phyloP scores from a whole-genome alignment of 352 stramenopile species.

The Peronospora tabacina region DNA sequence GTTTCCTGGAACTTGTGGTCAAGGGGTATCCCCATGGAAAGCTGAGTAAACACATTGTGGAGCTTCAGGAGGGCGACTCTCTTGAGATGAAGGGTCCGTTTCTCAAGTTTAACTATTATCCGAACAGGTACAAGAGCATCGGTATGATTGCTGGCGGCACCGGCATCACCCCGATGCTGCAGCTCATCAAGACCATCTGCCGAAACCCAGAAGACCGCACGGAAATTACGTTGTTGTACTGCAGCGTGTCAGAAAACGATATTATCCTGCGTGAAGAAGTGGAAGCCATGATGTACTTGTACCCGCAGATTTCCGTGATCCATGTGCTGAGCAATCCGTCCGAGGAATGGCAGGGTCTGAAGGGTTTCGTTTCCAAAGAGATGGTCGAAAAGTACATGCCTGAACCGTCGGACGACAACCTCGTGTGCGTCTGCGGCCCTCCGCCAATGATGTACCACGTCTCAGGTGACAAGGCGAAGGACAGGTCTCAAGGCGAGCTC shows the following conservation, averaged over 20 bases:
- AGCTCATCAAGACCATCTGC: slow-evolving; percentile 80
- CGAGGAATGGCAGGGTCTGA: slow-evolving; percentile 54
- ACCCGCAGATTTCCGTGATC: slow-evolving; percentile 70
- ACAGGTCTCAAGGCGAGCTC: slow-evolving; percentile 79
- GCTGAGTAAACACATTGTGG: slow-evolving; percentile 82
- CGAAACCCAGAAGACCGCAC: slow-evolving; percentile 78
- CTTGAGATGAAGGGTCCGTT: slow-evolving; percentile 90
- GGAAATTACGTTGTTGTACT: slow-evolving; percentile 80
- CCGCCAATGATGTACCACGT: slow-evolving; percentile 87
- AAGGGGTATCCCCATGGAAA: slow-evolving; percentile 84
- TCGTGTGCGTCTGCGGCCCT: slow-evolving; percentile 86
- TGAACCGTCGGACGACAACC: slow-evolving; percentile 57
- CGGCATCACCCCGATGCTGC: slow-evolving; percentile 87
- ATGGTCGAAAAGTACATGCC: slow-evolving; percentile 83
- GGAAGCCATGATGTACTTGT: slow-evolving; percentile 71
- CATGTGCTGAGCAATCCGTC: slow-evolving; percentile 69
- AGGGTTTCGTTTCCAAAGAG: slow-evolving; percentile 74
- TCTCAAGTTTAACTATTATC: slow-evolving; percentile 75
- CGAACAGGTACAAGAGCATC: slow-evolving; percentile 87
- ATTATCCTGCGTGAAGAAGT: slow-evolving; percentile 87
- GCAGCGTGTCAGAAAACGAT: slow-evolving; percentile 79
- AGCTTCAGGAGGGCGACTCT: slow-evolving; percentile 74
- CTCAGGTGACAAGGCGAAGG: slow-evolving; percentile 81
- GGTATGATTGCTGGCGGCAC: slow-evolving; percentile 87
- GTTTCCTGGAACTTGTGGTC: slow-evolving; percentile 83